A percentile compares a stretch with the other conserved stretches of the same genome.
Evolutionary conservation across 176 grass and related monocot species (phyloP).

Genomic region (Musa beccarii): DNA sequence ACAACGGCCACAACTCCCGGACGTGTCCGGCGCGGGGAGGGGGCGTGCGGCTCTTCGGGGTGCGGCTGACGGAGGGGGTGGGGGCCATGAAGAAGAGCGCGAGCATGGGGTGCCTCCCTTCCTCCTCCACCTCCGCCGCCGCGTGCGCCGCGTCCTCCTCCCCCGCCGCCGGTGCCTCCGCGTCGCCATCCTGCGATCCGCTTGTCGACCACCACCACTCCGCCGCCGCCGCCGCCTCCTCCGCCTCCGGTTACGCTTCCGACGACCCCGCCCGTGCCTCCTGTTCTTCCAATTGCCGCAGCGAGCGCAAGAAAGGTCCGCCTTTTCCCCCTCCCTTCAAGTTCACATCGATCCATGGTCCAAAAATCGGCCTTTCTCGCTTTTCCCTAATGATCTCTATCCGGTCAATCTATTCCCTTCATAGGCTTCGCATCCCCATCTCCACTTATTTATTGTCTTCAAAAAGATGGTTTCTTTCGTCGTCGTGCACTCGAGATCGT

Average conservation of each 20-base stretch:
- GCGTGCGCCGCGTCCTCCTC: slow-evolving; percentile 25
- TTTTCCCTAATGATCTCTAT: neutral
- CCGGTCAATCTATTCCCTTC: neutral
- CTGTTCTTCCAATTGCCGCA: slow-evolving; percentile 64
- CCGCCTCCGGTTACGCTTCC: slow-evolving; percentile 41
- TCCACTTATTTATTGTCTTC: neutral
- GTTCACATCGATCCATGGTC: neutral
- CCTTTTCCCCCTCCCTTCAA: neutral
- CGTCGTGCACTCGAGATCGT: neutral
- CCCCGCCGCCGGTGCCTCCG: slow-evolving; percentile 8
- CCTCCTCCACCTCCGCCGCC: slow-evolving; percentile 27
- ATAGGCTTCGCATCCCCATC: neutral
- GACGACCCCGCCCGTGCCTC: slow-evolving; percentile 63
- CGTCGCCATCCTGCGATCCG: neutral
- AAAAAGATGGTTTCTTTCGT: neutral
- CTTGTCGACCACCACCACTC: slow-evolving; percentile 1
- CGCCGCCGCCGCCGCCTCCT: slow-evolving; percentile 6
- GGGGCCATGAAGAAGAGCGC: slow-evolving; percentile 81
- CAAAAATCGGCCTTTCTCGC: neutral
- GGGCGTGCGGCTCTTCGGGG: slow-evolving; percentile 62
- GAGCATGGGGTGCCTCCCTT: slow-evolving; percentile 78
- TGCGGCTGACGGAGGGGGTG: slow-evolving; percentile 44
- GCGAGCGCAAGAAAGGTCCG: slow-evolving; percentile 78
- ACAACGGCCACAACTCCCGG: slow-evolving; percentile 92
- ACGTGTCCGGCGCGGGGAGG: slow-evolving; percentile 49